Base-by-base conservation (phyloP, 2,329 filamentous ascomycete genomes). In the Colletotrichum scovillei region DNA sequence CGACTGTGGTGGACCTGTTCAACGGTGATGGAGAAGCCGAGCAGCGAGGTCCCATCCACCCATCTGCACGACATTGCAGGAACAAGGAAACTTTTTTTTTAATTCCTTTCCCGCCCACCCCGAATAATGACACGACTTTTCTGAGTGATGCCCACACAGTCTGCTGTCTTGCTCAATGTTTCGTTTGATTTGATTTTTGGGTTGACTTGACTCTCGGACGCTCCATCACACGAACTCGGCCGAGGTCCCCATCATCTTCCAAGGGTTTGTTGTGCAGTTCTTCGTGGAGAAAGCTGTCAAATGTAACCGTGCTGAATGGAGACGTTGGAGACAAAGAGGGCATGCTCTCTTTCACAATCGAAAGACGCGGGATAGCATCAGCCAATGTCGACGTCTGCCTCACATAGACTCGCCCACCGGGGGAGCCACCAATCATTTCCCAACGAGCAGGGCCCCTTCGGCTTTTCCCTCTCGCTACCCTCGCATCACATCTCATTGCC, bases 1-100 rank as follows among this genome's bases (percentile, higher is more conserved):
- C 38, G 22, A 28, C 68, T 55, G 60, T 62, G 68, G 30, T 46
- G 14, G 12, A 26, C n/a, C 26, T 30, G 22, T 7, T 52, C 11
- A 19, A 30, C 38, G 42, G 16, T 49, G 19, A 49, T 63, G 38
- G 59, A 22, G 38, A 32, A n/a, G 24, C 42, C n/a, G 14, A 32
- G 14, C 42, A 49, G 42, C 42, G 19, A 49, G 35, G 52, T 52
- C 57, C 58, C 58, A 69, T 72, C 58, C 11, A 35, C 32, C 58
- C 59, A 46, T 52, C 65, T 72, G 69, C 69, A 72, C 65, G 69
- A 69, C 69, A 72, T 72, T 69, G 58, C 64, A 49, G 64, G 38
- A 49, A 35, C 64, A 63, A 38, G 52, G 64, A 68, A 57, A 52
- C 64, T 1, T 24, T 35, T n/a, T 49, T 3, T n/a, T n/a, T 28